Conservation (phyloP, 1,284 basidiomycete species). For the Pholiota adiposa region DNA sequence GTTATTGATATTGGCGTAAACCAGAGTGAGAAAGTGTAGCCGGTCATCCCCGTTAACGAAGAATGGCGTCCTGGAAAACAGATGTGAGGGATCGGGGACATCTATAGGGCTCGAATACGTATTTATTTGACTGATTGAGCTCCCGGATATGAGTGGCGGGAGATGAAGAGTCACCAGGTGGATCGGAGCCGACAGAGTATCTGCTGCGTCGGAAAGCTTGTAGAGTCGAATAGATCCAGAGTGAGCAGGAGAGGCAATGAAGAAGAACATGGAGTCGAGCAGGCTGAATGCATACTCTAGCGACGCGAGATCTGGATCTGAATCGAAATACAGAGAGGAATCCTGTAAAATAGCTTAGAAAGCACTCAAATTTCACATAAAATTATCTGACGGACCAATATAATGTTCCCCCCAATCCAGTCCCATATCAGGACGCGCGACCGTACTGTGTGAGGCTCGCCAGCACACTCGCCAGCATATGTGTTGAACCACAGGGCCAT, state of each 20-base stretch:
- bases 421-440: neutral
- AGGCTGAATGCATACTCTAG: neutral
- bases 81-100: neutral
- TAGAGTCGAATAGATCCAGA: neutral
- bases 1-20: neutral
- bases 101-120: neutral
- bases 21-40: neutral
- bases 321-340: neutral
- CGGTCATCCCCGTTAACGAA: neutral
- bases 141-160: neutral
- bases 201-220: neutral
- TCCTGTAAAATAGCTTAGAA: neutral
- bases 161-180: neutral
- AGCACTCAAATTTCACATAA: neutral
- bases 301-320: neutral
- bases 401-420: neutral
- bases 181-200: neutral
- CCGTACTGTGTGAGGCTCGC: neutral
- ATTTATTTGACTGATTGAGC: neutral
- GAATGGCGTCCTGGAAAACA: neutral
- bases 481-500: neutral
- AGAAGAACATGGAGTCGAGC: neutral
- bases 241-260: neutral
- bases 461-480: no score
- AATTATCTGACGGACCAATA: neutral